Evolutionary conservation across 495 filamentous ascomycete genomes (phyloP).

Genomic region (Hypoxylon crocopeplum): DNA sequence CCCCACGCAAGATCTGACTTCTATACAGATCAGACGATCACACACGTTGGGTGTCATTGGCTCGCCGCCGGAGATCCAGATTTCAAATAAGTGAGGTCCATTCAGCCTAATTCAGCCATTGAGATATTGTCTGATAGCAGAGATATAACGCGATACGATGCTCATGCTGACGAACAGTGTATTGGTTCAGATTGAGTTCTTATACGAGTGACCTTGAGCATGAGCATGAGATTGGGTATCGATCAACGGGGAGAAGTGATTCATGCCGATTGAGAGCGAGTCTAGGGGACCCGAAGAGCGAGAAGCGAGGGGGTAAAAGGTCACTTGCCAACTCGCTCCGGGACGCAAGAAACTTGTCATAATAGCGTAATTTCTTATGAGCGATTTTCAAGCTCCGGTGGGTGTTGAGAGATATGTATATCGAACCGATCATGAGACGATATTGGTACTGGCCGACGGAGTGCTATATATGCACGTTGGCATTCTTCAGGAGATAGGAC

Average conservation of each 20-base stretch:
- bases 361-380: constrained; percentile 23
- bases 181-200: background rate
- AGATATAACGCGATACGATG: constrained; percentile 1
- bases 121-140: background rate
- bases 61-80: constrained; percentile 29
- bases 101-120: constrained; percentile 33
- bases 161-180: background rate
- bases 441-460: constrained; percentile 17
- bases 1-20: constrained; percentile 38
- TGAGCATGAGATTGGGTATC: background rate
- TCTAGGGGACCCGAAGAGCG: background rate
- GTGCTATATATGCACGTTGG: constrained; percentile 20
- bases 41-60: constrained; percentile 30
- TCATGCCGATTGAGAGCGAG: background rate
- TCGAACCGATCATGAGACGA: constrained; percentile 22
- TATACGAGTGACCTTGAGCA: background rate
- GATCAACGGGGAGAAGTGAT: background rate
- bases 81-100: constrained; percentile 11
- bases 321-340: constrained; percentile 16
- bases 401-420: constrained; percentile 27
- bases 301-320: background rate
- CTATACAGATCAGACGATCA: constrained; percentile 38
- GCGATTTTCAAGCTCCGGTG: constrained; percentile 30
- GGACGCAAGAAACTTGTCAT: constrained; percentile 1
- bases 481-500: background rate